phyloP scores from a whole-genome alignment of 2,329 filamentous ascomycete species.

The Aulographum hederae region DNA sequence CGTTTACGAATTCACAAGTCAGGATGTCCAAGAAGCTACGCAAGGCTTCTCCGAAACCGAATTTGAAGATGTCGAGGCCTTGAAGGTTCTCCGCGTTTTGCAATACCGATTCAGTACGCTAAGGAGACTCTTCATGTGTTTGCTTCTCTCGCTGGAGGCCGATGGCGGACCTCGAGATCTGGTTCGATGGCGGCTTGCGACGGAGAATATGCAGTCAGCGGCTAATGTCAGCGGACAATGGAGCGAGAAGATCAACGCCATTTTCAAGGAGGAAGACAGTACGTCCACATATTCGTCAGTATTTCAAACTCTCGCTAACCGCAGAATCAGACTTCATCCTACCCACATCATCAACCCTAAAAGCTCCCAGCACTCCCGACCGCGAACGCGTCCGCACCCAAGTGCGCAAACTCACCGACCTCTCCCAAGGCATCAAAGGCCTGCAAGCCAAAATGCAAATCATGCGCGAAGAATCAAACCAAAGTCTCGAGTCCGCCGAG shows the following conservation, averaged over 20 bases:
- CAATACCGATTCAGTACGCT: conserved; percentile 59
- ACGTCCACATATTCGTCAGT: too few species aligned
- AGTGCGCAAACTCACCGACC: conserved; percentile 68
- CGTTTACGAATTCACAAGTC: conserved; percentile 29
- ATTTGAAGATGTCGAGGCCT: conserved; percentile 55
- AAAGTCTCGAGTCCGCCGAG: conserved; percentile 39
- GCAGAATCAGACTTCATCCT: too few species aligned
- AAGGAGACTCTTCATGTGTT: conserved; percentile 73
- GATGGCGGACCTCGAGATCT: conserved; percentile 63
- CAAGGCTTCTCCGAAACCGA: conserved; percentile 42
- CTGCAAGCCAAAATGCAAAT: conserved; percentile 91
- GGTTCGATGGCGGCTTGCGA: conserved; percentile 57
- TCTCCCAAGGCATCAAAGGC: conserved; percentile 79
- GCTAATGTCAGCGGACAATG: conserved; percentile 42
- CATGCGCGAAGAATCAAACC: conserved; percentile 74
- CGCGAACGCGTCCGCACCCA: conserved; percentile 74
- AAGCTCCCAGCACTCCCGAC: conserved; percentile 47
- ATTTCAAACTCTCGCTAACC: too few species aligned
- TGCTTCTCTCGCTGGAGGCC: conserved; percentile 72
- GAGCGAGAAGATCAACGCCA: conserved; percentile 45
- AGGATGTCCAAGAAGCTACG: conserved; percentile 26
- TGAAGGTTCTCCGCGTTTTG: conserved; percentile 54
- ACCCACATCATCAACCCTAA: too few species aligned
- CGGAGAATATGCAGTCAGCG: conserved; percentile 53
- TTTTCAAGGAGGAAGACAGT: conserved; percentile 67